phyloP scores from a whole-genome alignment of 139 green algal species.

The Zygnema cylindricum region DNA sequence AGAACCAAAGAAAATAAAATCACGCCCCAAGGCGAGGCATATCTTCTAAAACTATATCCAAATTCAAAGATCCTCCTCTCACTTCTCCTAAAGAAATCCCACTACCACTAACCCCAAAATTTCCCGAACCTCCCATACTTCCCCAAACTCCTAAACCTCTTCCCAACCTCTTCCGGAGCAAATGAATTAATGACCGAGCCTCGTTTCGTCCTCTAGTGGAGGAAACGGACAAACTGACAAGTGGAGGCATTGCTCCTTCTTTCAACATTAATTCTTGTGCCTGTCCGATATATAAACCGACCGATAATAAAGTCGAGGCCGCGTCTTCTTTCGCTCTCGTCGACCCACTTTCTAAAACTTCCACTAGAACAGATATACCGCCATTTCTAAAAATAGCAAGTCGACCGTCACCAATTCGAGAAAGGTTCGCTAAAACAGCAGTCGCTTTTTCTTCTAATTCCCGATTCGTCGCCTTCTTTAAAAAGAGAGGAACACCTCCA shows the following conservation, averaged over 20 bases:
- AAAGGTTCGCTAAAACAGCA: neutral
- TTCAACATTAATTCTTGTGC: neutral
- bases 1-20: too few species aligned
- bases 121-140: too few species aligned
- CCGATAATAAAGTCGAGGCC: neutral
- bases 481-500: neutral
- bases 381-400: neutral
- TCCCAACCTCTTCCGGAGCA: neutral
- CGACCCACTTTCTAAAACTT: neutral
- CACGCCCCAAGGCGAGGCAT: too few species aligned
- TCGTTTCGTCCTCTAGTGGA: neutral
- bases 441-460: conserved; percentile 9
- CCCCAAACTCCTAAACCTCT: neutral
- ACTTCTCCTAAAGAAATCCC: too few species aligned
- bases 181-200: neutral
- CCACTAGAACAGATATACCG: conserved; percentile 1
- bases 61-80: too few species aligned
- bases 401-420: neutral
- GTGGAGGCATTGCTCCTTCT: conserved; percentile 1
- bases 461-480: neutral
- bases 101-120: too few species aligned
- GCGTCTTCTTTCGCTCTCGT: neutral
- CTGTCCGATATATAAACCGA: neutral
- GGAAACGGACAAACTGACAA: neutral
- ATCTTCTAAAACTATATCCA: too few species aligned